Evolutionary conservation across 345 rosid genomes (phyloP).

Genomic region (rapeseed (Brassica napus)): DNA sequence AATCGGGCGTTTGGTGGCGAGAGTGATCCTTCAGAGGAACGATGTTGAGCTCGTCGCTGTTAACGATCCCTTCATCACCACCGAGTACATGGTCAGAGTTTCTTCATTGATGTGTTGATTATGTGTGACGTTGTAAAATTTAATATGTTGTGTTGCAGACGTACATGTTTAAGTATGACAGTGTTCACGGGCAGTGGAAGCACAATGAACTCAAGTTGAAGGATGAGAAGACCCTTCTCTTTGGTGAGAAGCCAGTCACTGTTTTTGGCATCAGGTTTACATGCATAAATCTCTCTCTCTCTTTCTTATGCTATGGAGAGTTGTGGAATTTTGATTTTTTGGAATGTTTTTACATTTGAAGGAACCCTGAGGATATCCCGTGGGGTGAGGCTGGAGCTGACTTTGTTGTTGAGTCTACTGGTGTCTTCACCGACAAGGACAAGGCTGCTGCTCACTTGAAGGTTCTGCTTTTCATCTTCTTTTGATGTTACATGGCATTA

Average conservation of each 20-base stretch:
- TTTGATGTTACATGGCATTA: too few species aligned
- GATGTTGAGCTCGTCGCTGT: constrained; percentile 72
- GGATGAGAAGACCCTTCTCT: too few species aligned
- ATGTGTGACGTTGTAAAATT: too few species aligned
- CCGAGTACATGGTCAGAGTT: constrained; percentile 62
- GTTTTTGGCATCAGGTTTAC: too few species aligned
- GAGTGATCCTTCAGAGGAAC: constrained; percentile 56
- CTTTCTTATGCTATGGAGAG: too few species aligned
- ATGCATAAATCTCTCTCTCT: too few species aligned
- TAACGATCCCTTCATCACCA: constrained; percentile 62
- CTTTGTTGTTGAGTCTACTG: constrained; percentile 75
- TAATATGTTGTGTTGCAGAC: too few species aligned
- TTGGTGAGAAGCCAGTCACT: constrained; percentile 30
- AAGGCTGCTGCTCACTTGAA: constrained; percentile 93
- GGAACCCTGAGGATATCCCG: constrained; percentile 93
- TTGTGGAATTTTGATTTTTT: too few species aligned
- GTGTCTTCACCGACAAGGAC: constrained; percentile 89
- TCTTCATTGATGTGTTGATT: neutral
- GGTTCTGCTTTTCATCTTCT: constrained; percentile 53
- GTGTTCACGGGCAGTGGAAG: too few species aligned
- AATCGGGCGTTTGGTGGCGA: constrained; percentile 65
- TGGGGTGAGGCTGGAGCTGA: constrained; percentile 87
- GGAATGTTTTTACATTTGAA: constrained; percentile 7
- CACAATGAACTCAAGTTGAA: too few species aligned
- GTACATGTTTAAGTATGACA: too few species aligned